Base-by-base conservation (phyloP, 768 basidiomycete species). In the Dentipellis sp. region DNA sequence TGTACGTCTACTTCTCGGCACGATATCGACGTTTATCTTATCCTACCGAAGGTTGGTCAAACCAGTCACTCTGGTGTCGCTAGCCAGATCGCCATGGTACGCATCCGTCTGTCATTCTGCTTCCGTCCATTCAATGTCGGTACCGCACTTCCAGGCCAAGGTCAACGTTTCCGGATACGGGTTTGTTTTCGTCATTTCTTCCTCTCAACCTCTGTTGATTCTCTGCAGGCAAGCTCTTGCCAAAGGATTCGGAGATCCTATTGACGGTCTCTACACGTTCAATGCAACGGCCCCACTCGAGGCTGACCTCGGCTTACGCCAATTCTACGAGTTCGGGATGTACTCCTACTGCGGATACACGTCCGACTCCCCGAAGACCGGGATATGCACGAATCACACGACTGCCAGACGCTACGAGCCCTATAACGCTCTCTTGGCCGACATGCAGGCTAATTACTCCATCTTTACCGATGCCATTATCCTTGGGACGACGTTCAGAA, bases 321-420 rank as follows among this genome's bases (percentile, higher is more conserved):
- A 83, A 66, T 69, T 75, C 57, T 92, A 92, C 71, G 72, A 81
- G 57, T 91, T 86, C 60, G 90, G 90, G n/a, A 73, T 92, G 22
- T 92, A 91, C 71, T 81, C 82, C 17, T 81, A 87, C 66, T 92
- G 90, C 62, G 89, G 77, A 63, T 91, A 84, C 62, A 72, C 85
- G 61, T 78, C 82, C 59, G 68, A 71, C 42, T 75, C 76, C 19
- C 73, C 42, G 8, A n/a, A 45, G 42, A 12, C 72, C 34, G 89
- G 88, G 23, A 76, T 69, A 50, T 91, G 89, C 67, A 78, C 82
- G 34, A 84, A 83, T 63, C 71, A 75, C 42, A 79, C 82, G 35
- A 67, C 78, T 34, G 87, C 80, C 49, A 70, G 74, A 60, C 74
- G 73, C 56, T 89, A 86, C 67, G 72, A 74, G 50, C 90, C 90